phyloP scores from a whole-genome alignment of 768 basidiomycete genomes.

The Ramaria sp. region DNA sequence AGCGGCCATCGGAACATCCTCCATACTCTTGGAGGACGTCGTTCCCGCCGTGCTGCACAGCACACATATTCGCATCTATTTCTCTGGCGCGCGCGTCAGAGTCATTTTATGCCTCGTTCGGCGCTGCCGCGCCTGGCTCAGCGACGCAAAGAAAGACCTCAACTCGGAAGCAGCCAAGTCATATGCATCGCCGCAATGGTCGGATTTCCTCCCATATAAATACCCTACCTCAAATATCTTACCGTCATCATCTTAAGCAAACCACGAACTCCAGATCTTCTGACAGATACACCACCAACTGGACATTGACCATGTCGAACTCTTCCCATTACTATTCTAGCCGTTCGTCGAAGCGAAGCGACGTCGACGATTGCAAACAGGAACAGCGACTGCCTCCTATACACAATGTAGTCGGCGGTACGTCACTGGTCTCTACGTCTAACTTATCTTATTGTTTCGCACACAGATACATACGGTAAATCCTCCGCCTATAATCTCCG shows the following conservation, averaged over 20 bases:
- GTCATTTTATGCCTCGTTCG: not conserved
- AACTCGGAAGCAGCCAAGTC: not conserved
- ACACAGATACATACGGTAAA: not conserved
- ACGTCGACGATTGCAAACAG: not conserved
- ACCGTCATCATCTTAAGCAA: not conserved
- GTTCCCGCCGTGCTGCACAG: not conserved
- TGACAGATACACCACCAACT: too few relatives aligned
- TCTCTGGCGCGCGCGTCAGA: not conserved
- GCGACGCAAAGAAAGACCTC: not conserved
- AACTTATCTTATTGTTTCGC: not conserved
- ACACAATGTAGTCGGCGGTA: not conserved
- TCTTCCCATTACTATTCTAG: not conserved
- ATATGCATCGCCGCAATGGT: slow-evolving; percentile 2
- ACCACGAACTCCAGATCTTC: not conserved
- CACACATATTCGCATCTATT: not conserved
- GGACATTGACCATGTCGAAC: not conserved
- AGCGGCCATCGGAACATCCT: not conserved
- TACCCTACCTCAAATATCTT: not conserved
- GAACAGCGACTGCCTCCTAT: not conserved
- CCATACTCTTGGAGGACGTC: not conserved
- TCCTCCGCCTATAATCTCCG: not conserved
- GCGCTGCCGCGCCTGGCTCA: slow-evolving; percentile 3
- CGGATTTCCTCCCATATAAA: not conserved
- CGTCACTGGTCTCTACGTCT: not conserved
- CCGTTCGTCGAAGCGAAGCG: not conserved